Conservation (phyloP, 352 stramenopile genomes). For the Thraustochytrium aureum region DNA sequence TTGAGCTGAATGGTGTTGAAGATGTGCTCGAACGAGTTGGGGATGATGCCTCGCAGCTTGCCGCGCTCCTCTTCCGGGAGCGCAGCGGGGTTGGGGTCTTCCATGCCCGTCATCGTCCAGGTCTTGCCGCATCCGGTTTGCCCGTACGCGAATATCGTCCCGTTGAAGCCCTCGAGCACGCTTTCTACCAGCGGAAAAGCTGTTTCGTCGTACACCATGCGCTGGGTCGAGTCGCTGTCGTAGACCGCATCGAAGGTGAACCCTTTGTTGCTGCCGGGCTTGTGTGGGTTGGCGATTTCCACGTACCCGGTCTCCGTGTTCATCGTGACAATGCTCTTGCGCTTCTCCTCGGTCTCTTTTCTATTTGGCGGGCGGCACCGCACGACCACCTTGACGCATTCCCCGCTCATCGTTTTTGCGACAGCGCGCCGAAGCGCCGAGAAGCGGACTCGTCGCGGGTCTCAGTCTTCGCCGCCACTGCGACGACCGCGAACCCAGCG, state of each 20-base stretch:
- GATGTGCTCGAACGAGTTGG: conserved; percentile 83
- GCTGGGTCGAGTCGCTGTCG: conserved; percentile 71
- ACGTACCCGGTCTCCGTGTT: conserved; percentile 68
- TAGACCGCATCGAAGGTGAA: conserved; percentile 89
- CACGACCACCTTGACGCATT: conserved; percentile 77
- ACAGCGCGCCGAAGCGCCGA: too few species aligned
- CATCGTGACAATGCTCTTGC: conserved; percentile 75
- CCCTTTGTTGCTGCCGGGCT: conserved; percentile 70
- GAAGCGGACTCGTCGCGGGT: too few species aligned
- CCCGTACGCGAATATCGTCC: conserved; percentile 84
- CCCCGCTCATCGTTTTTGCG: too few species aligned
- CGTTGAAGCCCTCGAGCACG: conserved; percentile 85
- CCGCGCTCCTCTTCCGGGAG: conserved; percentile 55
- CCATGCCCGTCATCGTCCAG: conserved; percentile 77
- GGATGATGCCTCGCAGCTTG: conserved; percentile 71
- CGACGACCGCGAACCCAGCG: too few species aligned
- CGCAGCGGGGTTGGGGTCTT: conserved; percentile 60
- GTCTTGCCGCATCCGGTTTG: conserved; percentile 82
- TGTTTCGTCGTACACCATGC: conserved; percentile 58
- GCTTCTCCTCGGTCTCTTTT: conserved; percentile 75
- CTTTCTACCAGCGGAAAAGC: conserved; percentile 71
- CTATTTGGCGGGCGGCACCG: conserved; percentile 76
- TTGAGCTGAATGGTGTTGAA: conserved; percentile 70
- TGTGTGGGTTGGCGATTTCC: conserved; percentile 65
- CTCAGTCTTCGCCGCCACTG: too few species aligned